Base-by-base conservation (phyloP, 306 rosid species). In the Rosa chinensis region DNA sequence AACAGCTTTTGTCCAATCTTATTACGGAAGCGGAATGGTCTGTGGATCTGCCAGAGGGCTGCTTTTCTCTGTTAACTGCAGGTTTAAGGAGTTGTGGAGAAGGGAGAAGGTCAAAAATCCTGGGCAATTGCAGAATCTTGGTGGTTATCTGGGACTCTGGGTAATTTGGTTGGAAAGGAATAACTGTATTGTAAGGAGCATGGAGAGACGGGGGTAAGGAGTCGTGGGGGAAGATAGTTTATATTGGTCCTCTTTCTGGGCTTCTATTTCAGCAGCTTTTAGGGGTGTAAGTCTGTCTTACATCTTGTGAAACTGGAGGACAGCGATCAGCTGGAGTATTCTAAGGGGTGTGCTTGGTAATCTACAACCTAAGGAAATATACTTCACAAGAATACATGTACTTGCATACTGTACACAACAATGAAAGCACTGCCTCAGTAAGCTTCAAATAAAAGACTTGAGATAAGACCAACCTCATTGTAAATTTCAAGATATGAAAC, bases 401-500 rank as follows among this genome's bases (percentile, higher is more conserved):
- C 11, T 3, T 56, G 20, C 11, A 18, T 56, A 56, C 56, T 56
- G 25, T 56, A 58, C 35, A 17, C 28, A 20, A 73, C 64, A 4
- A 47, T 23, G 23, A 28, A 20, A 52, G 35, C 43, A 37, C 42
- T 18, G 8, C 63, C 12, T 35, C 2, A 52, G 64, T 50, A 52
- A 35, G 48, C 20, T 50, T 52, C 21, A n/a, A 40, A 70, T 10
- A n/a, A 43, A 71, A 14, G 67, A 77, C 35, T 16, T 52, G 49
- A 66, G 59, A 69, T 40, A 49, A 75, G 49, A 75, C 94, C 89
- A 70, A 93, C 97, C 97, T 93, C 97, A 66, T 93, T 93, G 82
- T 93, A 93, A 67, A 93, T 93, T 87, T 93, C 97, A 75, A 93
- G 89, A 88, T 93, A 93, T 11, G 97, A 93, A 53, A 93, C 91